phyloP scores from a whole-genome alignment of 2,329 filamentous ascomycete genomes.

The Ophiostoma sp. region DNA sequence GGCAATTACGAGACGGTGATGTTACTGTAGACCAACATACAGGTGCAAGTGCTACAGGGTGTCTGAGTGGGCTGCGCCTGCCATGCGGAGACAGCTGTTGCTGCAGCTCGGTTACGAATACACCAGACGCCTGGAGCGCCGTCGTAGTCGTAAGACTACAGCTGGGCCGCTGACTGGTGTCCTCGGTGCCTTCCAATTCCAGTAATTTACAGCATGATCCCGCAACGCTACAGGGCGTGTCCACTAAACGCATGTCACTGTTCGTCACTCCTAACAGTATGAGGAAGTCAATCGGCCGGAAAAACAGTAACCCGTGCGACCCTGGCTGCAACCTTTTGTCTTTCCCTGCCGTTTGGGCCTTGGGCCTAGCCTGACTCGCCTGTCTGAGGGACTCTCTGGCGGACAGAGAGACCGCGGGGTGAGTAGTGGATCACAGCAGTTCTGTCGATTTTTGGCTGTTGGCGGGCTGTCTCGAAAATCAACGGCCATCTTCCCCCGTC shows the following conservation, averaged over 20 bases:
- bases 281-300: constrained; percentile 17
- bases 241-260: neutral
- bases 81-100: neutral
- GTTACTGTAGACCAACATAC: no score
- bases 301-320: constrained; percentile 23
- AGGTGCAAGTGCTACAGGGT: neutral
- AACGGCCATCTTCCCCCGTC: neutral
- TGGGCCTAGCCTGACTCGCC: constrained; percentile 5
- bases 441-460: constrained; percentile 18
- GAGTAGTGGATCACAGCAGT: neutral
- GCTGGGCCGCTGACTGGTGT: neutral
- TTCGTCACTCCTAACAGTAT: no score
- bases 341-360: neutral
- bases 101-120: constrained; percentile 2
- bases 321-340: neutral
- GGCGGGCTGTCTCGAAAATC: constrained; percentile 23
- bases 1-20: constrained; percentile 8
- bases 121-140: neutral
- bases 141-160: constrained; percentile 16
- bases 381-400: neutral
- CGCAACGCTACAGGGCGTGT: constrained; percentile 5
- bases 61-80: constrained; percentile 14
- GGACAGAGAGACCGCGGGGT: neutral
- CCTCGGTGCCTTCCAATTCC: neutral
- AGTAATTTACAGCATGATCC: constrained; percentile 6